Base-by-base conservation (phyloP, 305 asterid genomes). In the Nicotiana rustica region DNA sequence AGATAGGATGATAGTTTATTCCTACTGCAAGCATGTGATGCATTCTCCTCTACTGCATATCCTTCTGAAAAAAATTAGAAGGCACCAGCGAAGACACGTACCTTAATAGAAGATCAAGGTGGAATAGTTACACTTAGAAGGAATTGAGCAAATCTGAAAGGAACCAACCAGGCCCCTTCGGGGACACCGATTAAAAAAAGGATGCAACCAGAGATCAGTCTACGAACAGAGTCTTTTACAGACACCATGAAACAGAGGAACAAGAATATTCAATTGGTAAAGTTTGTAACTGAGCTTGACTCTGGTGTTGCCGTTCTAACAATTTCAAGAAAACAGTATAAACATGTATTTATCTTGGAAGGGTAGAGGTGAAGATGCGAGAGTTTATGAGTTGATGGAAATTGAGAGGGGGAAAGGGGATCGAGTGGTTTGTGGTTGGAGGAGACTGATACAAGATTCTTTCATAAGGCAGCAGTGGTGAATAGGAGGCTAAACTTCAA, bases 1-100 rank as follows among this genome's bases (percentile, higher is more conserved):
- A 49, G 62, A 75, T 29, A 52, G 65, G 65, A 75, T 25, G 47
- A 52, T 29, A 52, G 21, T n/a, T 19, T 75, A 75, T 15, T 52
- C 44, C 65, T 52, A 52, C 47, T 14, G 47, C 17, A 25, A 75
- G 79, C 55, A 52, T 52, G 61, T 75, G 31, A 14, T 49, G 64
- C 15, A 52, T 75, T 75, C 79, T 29, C 62, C 64, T 61, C 67
- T 49, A 75, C 25, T 49, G 79, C 41, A 75, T 52, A 52, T 52
- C 62, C 64, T 75, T 75, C 64, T 49, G 25, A 52, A 75, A 49
- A 41, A 75, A 75, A 75, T 29, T 57, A 52, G 17, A 31, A 75
- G 64, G 79, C 64, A 52, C 64, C 79, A 73, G 25, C 44, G 52
- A 52, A 14, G 41, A 75, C 25, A 49, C 12, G 9, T 75, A 52